Evolutionary conservation across 1,139 yeast genomes (phyloP), one percentile per base, ranked within the genome.

Genomic region (Pichia sp.): DNA sequence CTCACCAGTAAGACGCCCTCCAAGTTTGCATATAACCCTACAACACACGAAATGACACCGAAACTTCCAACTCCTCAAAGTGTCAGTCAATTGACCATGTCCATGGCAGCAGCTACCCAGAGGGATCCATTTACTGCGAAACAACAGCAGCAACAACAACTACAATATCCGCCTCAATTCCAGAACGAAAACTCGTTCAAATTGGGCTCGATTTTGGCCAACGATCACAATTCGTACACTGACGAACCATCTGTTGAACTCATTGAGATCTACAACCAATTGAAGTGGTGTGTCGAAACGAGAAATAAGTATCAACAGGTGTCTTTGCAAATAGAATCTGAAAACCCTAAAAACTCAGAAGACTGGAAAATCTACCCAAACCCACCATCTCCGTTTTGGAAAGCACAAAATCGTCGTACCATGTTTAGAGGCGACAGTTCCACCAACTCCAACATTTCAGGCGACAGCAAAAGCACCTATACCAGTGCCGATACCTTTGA

Each of bases 361-460:
- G 62, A 59, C 31, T 94, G 98, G 97, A 60, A 61, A 16, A 80
- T 94, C 42, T 90, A 90, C 60, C 99, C 99, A 0, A 80, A 84
- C 9, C 97, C 97, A 1, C 98, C 98, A 10, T 80, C 80, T 50
- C 97, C 98, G 2, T 80, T 94, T 29, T 92, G 95, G 75, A 84
- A 85, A 56, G 75, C 85, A 27, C 79, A 75, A 44, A 59, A 58
- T 37, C 41, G 38, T 29, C 47, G 45, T 36, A 10, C 10, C 10
- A 29, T 29, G 10, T 10, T 7, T 29, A 29, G 33, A 29, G 33
- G 33, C 10, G 49, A 16, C 4, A 11, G 23, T n/a, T 23, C 26
- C 23, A 7, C 33, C 7, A 8, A 7, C 10, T 27, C 8, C 6
- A 41, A 41, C 27, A 27, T 16, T 11, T 29, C 33, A n/a, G 38